Percentiles rank a stretch among this genome's conserved stretches.
phyloP scores from a whole-genome alignment of 768 basidiomycete genomes.

The Tephrocybe sp. region DNA sequence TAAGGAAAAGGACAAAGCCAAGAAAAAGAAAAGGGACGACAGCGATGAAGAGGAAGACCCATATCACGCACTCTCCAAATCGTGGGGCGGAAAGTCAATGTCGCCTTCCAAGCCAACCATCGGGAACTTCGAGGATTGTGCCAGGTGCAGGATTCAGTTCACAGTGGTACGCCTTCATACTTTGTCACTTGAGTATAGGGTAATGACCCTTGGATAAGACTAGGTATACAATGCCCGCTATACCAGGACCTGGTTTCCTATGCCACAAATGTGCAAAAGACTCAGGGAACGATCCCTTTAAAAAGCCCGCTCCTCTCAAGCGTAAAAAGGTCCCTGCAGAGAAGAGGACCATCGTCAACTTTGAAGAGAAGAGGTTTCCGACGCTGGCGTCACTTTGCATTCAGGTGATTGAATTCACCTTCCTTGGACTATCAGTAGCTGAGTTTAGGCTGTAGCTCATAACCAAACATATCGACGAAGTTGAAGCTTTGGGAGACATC shows the following conservation, averaged over 20 bases:
- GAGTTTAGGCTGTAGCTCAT: constrained; percentile 54
- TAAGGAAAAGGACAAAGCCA: constrained; percentile 38
- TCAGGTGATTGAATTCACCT: constrained; percentile 41
- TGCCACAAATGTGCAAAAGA: constrained; percentile 85
- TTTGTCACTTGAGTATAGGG: no score
- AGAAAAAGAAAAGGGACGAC: constrained; percentile 48
- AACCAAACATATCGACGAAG: constrained; percentile 83
- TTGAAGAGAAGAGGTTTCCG: constrained; percentile 70
- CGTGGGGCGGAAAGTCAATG: constrained; percentile 32
- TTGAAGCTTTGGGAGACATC: constrained; percentile 88
- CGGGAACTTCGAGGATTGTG: constrained; percentile 82
- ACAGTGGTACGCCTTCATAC: constrained; percentile 66
- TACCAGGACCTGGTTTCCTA: constrained; percentile 71
- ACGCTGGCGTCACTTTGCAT: constrained; percentile 82
- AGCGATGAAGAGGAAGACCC: constrained; percentile 65
- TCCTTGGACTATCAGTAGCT: not conserved
- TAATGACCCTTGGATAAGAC: constrained; percentile 54
- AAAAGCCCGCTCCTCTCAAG: constrained; percentile 62
- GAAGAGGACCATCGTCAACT: constrained; percentile 64
- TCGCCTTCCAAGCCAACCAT: constrained; percentile 55
- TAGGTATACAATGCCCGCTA: constrained; percentile 79
- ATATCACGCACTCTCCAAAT: constrained; percentile 66
- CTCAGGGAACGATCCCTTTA: constrained; percentile 82
- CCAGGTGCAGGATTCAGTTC: constrained; percentile 79
- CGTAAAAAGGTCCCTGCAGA: constrained; percentile 68